phyloP scores from a whole-genome alignment of 2,329 filamentous ascomycete species.

The Apiospora aurea region DNA sequence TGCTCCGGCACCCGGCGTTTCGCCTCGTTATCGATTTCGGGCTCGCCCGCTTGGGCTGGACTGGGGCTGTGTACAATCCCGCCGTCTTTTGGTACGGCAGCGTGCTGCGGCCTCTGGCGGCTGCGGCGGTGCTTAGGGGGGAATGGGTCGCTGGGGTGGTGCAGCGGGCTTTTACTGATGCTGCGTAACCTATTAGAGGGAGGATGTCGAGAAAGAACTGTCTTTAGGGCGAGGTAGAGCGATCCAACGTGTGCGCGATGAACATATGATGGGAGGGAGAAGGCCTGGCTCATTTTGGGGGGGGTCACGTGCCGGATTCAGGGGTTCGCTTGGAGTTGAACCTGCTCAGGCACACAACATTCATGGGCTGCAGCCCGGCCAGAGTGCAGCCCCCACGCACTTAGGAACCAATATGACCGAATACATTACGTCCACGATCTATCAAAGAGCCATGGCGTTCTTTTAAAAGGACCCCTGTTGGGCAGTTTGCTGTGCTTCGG shows the following conservation, averaged over 20 bases:
- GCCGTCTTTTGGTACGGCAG: slow-evolving; percentile 4
- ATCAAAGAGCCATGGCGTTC: neutral
- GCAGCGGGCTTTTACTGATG: neutral
- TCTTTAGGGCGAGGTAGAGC: no score
- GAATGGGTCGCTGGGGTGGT: slow-evolving; percentile 4
- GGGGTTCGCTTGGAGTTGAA: neutral
- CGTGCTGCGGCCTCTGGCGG: neutral
- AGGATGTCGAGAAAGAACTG: neutral
- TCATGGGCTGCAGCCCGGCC: neutral
- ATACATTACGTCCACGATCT: neutral
- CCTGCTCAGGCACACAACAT: neutral
- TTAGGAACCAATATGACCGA: neutral
- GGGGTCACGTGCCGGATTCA: slow-evolving; percentile 1
- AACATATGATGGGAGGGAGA: neutral
- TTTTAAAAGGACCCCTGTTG: neutral
- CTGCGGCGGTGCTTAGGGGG: neutral
- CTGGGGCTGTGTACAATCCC: slow-evolving; percentile 23
- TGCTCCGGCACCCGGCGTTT: slow-evolving; percentile 25
- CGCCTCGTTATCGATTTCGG: slow-evolving; percentile 24
- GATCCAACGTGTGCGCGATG: neutral
- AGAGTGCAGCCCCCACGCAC: neutral
- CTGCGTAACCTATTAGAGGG: neutral
- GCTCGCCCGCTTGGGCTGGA: slow-evolving; percentile 26
- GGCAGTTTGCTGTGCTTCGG: neutral
- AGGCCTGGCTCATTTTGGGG: neutral